Conservation (phyloP, 2,329 filamentous ascomycete genomes). For the Scopulariopsis brevicaulis region DNA sequence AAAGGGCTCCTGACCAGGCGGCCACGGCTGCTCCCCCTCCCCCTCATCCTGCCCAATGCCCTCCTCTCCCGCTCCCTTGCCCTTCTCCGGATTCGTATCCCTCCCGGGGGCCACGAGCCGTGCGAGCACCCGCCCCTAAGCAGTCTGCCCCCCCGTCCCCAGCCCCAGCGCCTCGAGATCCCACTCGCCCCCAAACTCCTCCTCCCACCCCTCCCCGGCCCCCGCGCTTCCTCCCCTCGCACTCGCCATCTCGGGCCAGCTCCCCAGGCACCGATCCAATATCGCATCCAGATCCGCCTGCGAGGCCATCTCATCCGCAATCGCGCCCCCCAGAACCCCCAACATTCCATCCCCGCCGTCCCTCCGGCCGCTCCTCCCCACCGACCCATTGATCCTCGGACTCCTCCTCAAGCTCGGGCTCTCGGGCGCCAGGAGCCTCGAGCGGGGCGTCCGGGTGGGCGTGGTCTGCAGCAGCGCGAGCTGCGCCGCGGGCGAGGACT, state of each 20-base stretch:
- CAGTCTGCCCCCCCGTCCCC: not conserved
- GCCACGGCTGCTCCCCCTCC: too few species aligned
- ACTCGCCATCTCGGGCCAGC: not conserved
- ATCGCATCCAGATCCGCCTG: constrained; percentile 5
- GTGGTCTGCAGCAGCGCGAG: constrained; percentile 31
- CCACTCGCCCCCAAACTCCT: not conserved
- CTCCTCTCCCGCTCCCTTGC: too few species aligned
- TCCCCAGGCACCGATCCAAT: not conserved
- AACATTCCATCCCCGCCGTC: not conserved
- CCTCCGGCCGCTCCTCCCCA: not conserved
- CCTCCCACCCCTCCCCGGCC: not conserved
- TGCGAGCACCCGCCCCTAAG: not conserved
- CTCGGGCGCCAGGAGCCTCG: constrained; percentile 12
- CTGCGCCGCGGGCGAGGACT: constrained; percentile 32
- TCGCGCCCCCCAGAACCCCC: not conserved
- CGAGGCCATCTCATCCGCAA: not conserved
- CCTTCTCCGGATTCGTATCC: too few species aligned
- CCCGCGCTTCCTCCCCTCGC: too few species aligned
- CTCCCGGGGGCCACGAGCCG: too few species aligned
- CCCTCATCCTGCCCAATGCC: too few species aligned
- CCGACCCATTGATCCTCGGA: constrained; percentile 19
- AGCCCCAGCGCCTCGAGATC: not conserved
- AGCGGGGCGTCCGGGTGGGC: constrained; percentile 31
- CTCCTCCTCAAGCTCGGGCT: constrained; percentile 28
- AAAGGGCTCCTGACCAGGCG: too few species aligned